phyloP scores from a whole-genome alignment of 768 basidiomycete species.

The Xerocomellus dryophilus region DNA sequence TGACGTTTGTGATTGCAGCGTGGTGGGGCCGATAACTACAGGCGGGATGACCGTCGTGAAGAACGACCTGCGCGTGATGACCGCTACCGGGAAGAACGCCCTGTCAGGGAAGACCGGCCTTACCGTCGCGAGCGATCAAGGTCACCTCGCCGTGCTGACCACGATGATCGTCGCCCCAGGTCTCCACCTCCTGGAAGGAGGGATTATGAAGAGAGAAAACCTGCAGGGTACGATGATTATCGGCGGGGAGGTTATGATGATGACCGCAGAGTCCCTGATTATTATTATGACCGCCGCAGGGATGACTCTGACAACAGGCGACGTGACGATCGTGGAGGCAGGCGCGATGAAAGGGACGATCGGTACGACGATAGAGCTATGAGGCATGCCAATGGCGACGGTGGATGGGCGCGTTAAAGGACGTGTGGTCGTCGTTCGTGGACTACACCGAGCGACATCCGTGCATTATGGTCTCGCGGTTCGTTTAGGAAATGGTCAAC shows the following conservation, averaged over 20 bases:
- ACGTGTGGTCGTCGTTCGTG: conserved; percentile 36
- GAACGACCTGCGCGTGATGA: conserved; percentile 54
- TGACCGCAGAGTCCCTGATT: conserved; percentile 80
- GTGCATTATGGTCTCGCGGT: conserved; percentile 41
- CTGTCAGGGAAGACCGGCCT: conserved; percentile 46
- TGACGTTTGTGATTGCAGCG: conserved; percentile 41
- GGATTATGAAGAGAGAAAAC: conserved; percentile 80
- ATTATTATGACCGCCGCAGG: conserved; percentile 86
- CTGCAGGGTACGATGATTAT: conserved; percentile 91
- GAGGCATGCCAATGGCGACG: conserved; percentile 76
- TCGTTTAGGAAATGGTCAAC: conserved; percentile 49
- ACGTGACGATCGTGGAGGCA: conserved; percentile 67
- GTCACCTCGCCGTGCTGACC: conserved; percentile 73
- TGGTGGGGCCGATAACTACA: conserved; percentile 67
- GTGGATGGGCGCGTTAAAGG: conserved; percentile 70
- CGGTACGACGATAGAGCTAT: conserved; percentile 73
- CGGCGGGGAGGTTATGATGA: conserved; percentile 78
- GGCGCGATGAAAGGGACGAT: conserved; percentile 83
- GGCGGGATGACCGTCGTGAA: conserved; percentile 69
- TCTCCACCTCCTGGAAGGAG: conserved; percentile 73
- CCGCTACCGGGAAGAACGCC: conserved; percentile 58
- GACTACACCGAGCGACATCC: conserved; percentile 28
- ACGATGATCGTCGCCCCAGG: conserved; percentile 78
- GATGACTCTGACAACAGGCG: conserved; percentile 58
- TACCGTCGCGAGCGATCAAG: conserved; percentile 79